Percentiles rank a stretch among this genome's conserved stretches.
Evolutionary conservation across 2,329 filamentous ascomycete genomes (phyloP).

Genomic region (Colletotrichum sp.): DNA sequence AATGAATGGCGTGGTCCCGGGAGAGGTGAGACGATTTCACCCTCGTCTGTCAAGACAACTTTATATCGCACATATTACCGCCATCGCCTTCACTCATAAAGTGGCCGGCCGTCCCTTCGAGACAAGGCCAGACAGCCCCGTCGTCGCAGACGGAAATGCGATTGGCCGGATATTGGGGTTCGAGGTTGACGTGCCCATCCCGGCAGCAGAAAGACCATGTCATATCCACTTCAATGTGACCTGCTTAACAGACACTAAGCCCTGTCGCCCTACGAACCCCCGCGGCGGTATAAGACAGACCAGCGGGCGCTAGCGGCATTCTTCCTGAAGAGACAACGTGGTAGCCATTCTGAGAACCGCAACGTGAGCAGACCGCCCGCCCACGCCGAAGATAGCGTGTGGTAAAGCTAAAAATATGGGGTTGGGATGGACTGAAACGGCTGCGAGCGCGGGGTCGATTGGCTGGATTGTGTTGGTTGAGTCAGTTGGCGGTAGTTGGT

Average conservation of each 20-base stretch:
- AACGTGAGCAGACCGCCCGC: background rate
- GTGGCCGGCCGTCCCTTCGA: background rate
- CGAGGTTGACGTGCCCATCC: background rate
- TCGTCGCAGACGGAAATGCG: background rate
- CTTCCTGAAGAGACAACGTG: background rate
- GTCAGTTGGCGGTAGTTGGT: background rate
- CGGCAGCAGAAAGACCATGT: background rate
- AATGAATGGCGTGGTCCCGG: background rate
- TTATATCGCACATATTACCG: background rate
- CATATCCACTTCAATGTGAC: constrained; percentile 4
- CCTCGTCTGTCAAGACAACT: background rate
- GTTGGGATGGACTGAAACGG: background rate
- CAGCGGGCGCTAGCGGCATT: background rate
- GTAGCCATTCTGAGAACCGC: background rate
- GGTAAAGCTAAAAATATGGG: constrained; percentile 14
- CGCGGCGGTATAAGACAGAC: background rate
- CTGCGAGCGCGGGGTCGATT: background rate
- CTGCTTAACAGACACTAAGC: background rate
- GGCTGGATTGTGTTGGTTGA: background rate
- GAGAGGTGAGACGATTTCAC: background rate
- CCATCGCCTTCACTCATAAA: background rate
- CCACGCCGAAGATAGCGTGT: background rate
- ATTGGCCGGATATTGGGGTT: background rate
- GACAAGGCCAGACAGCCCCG: background rate
- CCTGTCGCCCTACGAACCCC: background rate